Percentiles rank a stretch among this genome's conserved stretches.
These are phyloP conservation scores for Fraxinus platypoda DNA, from an alignment of 305 asterid genomes.

Conservation along the genomic window DNA sequence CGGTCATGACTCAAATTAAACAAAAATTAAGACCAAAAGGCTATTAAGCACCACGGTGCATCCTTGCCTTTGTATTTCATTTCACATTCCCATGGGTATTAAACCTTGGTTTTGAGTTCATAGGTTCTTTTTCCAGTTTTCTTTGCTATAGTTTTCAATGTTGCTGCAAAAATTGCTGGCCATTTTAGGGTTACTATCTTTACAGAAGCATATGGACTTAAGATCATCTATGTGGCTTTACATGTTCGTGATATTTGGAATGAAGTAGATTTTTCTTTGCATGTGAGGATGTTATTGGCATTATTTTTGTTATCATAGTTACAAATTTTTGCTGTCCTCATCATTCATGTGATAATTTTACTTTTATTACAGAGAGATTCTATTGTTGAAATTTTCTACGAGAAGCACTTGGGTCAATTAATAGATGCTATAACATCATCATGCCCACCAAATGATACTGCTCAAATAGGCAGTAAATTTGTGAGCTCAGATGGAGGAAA, in stretches of 20 bases:
- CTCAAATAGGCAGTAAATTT: conserved; percentile 36
- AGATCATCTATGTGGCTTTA: conserved; percentile 8
- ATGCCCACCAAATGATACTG: conserved; percentile 50
- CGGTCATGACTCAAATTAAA: conserved; percentile 5
- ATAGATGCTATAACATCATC: conserved; percentile 76
- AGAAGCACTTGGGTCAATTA: conserved; percentile 81
- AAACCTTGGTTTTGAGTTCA: neutral
- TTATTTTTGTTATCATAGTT: neutral
- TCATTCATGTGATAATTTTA: conserved; percentile 24
- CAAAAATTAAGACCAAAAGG: conserved; percentile 6
- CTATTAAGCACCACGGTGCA: neutral
- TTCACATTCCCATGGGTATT: neutral
- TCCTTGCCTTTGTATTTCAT: neutral
- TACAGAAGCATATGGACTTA: neutral
- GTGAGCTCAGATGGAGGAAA: conserved; percentile 47
- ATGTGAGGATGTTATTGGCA: neutral
- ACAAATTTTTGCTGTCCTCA: conserved; percentile 3
- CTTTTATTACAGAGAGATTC: conserved; percentile 74
- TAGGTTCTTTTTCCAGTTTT: neutral
- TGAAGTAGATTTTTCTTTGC: neutral
- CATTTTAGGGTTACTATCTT: neutral
- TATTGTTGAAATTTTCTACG: conserved; percentile 84
- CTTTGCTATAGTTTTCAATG: neutral
- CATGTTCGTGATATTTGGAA: neutral
- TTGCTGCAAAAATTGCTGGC: neutral